Percentiles rank a stretch among this genome's conserved stretches.
These are phyloP conservation scores for Ascomycota sp. DNA, from an alignment of 2,329 filamentous ascomycete species.

Conservation along the genomic window DNA sequence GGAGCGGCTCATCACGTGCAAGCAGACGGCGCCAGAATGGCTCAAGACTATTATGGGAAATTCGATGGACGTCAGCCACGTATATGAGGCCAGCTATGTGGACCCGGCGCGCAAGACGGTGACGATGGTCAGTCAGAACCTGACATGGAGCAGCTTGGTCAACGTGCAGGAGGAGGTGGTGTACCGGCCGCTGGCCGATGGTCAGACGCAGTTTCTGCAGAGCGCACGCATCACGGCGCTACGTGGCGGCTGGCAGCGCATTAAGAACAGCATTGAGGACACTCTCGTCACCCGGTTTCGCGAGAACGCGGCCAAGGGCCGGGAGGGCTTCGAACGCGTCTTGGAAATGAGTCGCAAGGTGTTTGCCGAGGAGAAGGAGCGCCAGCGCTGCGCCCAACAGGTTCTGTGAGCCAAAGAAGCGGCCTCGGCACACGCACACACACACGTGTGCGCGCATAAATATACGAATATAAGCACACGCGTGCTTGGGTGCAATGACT, in stretches of 20 bases:
- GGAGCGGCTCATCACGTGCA: constrained; percentile 41
- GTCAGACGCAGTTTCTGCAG: constrained; percentile 66
- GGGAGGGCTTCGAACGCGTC: constrained; percentile 88
- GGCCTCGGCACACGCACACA: no score
- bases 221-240: constrained; percentile 83
- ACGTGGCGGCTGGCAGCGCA: constrained; percentile 91
- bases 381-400: constrained; percentile 9
- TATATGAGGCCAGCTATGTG: constrained; percentile 92
- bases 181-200: constrained; percentile 43
- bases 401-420: no score
- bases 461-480: no score
- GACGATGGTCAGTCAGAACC: constrained; percentile 89
- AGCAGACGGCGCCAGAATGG: constrained; percentile 53
- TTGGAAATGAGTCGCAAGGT: constrained; percentile 82
- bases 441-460: no score
- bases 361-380: constrained; percentile 73
- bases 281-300: constrained; percentile 71
- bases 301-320: constrained; percentile 78
- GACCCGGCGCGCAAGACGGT: constrained; percentile 67
- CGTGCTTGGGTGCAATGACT: no score
- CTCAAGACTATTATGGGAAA: constrained; percentile 56
- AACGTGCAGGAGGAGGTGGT: constrained; percentile 83
- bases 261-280: constrained; percentile 92
- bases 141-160: constrained; percentile 81
- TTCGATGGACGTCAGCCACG: constrained; percentile 60